Evolutionary conservation across 805 yeast genomes (phyloP), one percentile per base, ranked within the genome.

Genomic region (Yarrowia sp.): DNA sequence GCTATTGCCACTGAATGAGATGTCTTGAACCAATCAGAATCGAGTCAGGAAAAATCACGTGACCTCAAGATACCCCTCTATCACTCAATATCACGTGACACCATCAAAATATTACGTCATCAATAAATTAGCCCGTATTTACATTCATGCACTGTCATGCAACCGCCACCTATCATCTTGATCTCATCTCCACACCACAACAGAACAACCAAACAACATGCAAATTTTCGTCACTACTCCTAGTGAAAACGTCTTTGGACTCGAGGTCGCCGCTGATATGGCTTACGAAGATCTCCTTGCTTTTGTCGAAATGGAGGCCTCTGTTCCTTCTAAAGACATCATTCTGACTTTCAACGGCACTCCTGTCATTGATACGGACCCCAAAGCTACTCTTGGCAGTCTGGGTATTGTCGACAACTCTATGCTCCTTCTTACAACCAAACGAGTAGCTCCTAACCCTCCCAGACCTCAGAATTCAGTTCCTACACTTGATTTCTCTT

Each of bases 381-480:
- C 51, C 51, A 58, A 55, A 15, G 61, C 61, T 4, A 8, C 45
- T 15, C 15, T 55, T 31, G 61, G 61, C 8, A 31, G 51, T 4
- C 51, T 58, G 9, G 51, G 64, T 4, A 33, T 43, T 6, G 35
- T 11, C 1, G 64, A 58, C 50, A 58, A 22, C 41, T 18, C 50
- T 13, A 61, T 47, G 65, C 15, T 39, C 8, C 17, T 48, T 1
- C 31, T 61, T 10, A 61, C 57, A 10, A 58, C 64, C 6, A 58
- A 61, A 8, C 31, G 65, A 11, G 44, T 60, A 0, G 53, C 44
- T 15, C 64, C 43, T 8, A 36, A 57, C 10, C 50, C 39, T 3
- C 1, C 51, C 10, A 11, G 32, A 8, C 17, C 45, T 5, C 58
- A 14, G 13, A 2, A 14, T n/a, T 7, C 77, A 31, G n/a, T 43